These are phyloP conservation scores for Apophysomyces variabilis DNA, from an alignment of 371 early-diverging fungal species.

Conservation along the genomic window DNA sequence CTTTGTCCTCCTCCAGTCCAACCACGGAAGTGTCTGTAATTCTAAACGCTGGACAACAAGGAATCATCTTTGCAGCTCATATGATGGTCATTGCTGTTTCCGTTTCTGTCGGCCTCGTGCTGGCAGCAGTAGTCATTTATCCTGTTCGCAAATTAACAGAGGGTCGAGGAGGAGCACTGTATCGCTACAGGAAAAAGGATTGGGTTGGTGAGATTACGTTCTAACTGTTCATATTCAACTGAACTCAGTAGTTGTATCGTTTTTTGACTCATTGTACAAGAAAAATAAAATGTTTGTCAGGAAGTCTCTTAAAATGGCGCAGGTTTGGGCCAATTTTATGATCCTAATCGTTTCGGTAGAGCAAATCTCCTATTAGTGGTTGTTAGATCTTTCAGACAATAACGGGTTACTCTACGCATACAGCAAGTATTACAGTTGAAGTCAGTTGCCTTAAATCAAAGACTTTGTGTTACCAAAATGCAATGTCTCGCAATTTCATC, in stretches of 20 bases:
- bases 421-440: no score
- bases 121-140: slow-evolving; percentile 33
- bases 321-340: no score
- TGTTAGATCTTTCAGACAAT: no score
- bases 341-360: no score
- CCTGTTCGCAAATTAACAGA: slow-evolving; percentile 36
- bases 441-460: no score
- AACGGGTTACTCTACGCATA: no score
- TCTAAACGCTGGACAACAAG: slow-evolving; percentile 40
- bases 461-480: no score
- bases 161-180: slow-evolving; percentile 19
- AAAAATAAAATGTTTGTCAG: no score
- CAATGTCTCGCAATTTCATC: no score
- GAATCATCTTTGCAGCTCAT: slow-evolving; percentile 38
- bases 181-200: slow-evolving; percentile 28
- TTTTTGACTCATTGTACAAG: no score
- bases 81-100: slow-evolving; percentile 46
- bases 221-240: neutral
- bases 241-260: neutral
- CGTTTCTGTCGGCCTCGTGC: slow-evolving; percentile 35
- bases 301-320: no score
- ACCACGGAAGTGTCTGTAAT: slow-evolving; percentile 35
- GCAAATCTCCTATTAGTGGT: no score
- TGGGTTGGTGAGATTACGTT: slow-evolving; percentile 44
- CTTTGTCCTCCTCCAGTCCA: slow-evolving; percentile 19